A percentile compares a stretch with the other conserved stretches of the same genome.
phyloP scores from a whole-genome alignment of 352 stramenopile genomes.

The Blastocystis sp. region DNA sequence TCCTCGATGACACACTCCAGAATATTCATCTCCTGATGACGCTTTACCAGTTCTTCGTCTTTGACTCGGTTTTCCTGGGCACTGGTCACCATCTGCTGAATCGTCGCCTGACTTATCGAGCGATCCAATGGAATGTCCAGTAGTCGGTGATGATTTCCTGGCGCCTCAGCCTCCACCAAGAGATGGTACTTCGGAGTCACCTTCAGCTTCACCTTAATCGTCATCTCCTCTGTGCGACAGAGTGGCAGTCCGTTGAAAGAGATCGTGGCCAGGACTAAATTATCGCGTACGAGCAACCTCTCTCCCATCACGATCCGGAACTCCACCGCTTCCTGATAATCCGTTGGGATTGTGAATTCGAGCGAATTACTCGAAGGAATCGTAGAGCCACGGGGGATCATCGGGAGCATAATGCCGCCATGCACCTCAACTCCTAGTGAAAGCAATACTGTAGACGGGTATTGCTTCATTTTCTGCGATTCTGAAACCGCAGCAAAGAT shows the following conservation, averaged over 20 bases:
- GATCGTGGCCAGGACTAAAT: not conserved
- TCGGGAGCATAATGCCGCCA: slow-evolving; percentile 10
- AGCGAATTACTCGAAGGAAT: not conserved
- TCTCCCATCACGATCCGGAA: slow-evolving; percentile 32
- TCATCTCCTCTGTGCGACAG: not conserved
- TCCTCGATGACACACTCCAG: slow-evolving; percentile 48
- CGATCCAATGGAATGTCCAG: not conserved
- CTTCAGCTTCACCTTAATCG: not conserved
- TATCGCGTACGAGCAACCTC: not conserved
- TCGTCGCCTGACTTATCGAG: not conserved
- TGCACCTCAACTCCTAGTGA: slow-evolving; percentile 1
- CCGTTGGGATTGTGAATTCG: slow-evolving; percentile 19
- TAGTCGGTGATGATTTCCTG: not conserved
- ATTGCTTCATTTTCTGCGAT: not conserved
- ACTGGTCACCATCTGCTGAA: not conserved
- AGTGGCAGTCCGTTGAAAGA: not conserved
- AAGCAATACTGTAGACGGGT: not conserved
- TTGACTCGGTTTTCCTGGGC: not conserved
- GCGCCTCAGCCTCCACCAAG: not conserved
- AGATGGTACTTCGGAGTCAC: not conserved
- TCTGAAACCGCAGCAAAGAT: not conserved
- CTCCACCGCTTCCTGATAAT: slow-evolving; percentile 6
- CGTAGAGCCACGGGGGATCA: not conserved
- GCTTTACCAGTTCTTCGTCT: not conserved
- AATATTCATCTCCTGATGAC: not conserved